Base-by-base conservation (phyloP, 2,329 filamentous ascomycete genomes). In the Pseudocercospora musae region DNA sequence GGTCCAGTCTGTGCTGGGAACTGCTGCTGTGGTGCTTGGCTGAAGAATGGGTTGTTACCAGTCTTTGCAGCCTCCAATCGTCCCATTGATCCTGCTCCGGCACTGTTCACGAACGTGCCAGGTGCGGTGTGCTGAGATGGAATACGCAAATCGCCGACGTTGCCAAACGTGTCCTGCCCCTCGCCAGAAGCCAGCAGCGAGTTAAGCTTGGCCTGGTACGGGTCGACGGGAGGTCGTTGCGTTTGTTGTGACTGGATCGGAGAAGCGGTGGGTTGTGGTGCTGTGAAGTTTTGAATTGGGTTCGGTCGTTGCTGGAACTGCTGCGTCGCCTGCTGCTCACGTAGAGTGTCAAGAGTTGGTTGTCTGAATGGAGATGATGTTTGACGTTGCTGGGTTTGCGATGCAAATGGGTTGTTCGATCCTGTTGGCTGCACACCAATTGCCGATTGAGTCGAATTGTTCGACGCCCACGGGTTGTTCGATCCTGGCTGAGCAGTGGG, bases 321-420 rank as follows among this genome's bases (percentile, higher is more conserved):
- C 5, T 79, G 85, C 15, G 93, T 85, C 0, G 90, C 89, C 80
- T 93, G 91, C 74, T 96, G 92, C 77, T 97, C 93, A 27, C 89
- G 88, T 15, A 97, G 81, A 3, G 88, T 87, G 69, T 87, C 86
- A 56, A 98, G 84, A 2, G 88, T 87, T 11, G 91, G 88, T 63
- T 90, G 86, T 7, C 85, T 81, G 27, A 83, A 81, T 20, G 80
- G 75, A 83, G 83, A 64, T 70, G 75, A 50, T 62, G 72, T 67
- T 80, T 85, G 66, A 80, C 83, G 74, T 80, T 87, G 72, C 81
- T 88, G 79, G 68, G 84, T 79, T n/a, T 88, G 84, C 11, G 85
- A 82, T 25, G 95, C 94, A 73, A 99, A 99, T 2, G 95, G 95
- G 75, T 99, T 99, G 81, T 99, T 99, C 15, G 95, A 98, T 53